phyloP scores from a whole-genome alignment of 345 rosid genomes.

The Turnera subulata region DNA sequence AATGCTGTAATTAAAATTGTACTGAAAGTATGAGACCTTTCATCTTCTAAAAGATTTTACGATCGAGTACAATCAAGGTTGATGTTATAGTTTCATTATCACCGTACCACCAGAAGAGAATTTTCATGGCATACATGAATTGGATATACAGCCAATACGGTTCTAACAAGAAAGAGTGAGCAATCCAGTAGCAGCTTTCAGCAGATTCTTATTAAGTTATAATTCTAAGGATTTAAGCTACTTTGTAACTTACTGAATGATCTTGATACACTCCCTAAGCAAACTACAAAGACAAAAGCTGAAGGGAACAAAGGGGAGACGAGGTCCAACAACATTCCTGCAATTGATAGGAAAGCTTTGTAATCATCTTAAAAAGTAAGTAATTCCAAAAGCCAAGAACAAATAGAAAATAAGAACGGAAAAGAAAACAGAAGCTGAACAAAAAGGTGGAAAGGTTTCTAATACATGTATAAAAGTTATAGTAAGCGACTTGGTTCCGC shows the following conservation, averaged over 20 bases:
- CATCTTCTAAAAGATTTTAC: no score
- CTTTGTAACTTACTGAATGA: constrained; percentile 68
- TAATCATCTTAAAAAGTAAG: constrained; percentile 8
- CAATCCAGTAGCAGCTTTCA: no score
- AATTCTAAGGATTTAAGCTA: neutral
- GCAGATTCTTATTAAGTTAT: neutral
- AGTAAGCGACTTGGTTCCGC: no score
- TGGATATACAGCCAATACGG: no score
- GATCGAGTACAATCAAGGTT: neutral
- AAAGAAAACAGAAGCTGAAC: neutral
- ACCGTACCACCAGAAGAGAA: neutral
- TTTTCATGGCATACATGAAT: no score
- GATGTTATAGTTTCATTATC: constrained; percentile 5
- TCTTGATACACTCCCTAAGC: constrained; percentile 93
- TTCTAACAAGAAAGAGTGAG: no score
- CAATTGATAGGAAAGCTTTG: constrained; percentile 21
- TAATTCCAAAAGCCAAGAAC: neutral
- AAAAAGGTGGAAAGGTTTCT: neutral
- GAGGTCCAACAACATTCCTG: constrained; percentile 98
- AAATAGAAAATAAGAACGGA: neutral
- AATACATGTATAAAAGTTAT: no score
- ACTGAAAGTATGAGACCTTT: no score
- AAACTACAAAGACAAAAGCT: constrained; percentile 79
- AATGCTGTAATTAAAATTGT: no score
- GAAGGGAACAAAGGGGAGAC: constrained; percentile 90